phyloP scores from a whole-genome alignment of 768 basidiomycete species.

The Tulasnella sp. region DNA sequence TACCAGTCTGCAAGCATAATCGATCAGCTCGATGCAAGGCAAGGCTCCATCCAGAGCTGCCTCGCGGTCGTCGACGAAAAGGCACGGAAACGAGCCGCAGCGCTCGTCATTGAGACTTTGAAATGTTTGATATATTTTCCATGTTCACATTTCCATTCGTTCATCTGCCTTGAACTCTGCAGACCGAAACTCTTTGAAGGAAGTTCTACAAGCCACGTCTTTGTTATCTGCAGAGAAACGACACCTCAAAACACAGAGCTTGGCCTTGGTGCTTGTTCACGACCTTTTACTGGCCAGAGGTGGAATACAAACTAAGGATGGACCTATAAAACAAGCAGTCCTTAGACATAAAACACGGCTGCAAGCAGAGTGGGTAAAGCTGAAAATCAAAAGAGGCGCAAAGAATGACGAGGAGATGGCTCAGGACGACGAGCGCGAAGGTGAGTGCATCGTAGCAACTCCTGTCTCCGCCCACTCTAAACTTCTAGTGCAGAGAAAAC shows the following conservation, averaged over 20 bases:
- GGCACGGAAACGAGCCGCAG: constrained; percentile 64
- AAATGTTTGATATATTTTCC: constrained; percentile 52
- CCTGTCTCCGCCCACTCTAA: background rate
- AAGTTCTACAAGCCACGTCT: constrained; percentile 55
- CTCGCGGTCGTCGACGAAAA: constrained; percentile 62
- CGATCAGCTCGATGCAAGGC: constrained; percentile 75
- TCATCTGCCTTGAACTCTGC: constrained; percentile 1
- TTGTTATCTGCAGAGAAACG: constrained; percentile 66
- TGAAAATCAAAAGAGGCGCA: constrained; percentile 66
- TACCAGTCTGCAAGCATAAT: constrained; percentile 76
- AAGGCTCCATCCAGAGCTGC: constrained; percentile 87
- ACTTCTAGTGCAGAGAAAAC: constrained; percentile 33
- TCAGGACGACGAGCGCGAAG: constrained; percentile 48
- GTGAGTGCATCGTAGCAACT: constrained; percentile 29
- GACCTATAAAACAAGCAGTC: constrained; percentile 79
- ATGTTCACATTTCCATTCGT: background rate
- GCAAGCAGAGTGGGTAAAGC: constrained; percentile 70
- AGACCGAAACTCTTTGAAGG: constrained; percentile 70
- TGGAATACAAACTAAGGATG: constrained; percentile 88
- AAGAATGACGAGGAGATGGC: constrained; percentile 55
- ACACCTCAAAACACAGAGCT: constrained; percentile 58
- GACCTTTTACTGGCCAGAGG: constrained; percentile 66
- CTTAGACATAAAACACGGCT: constrained; percentile 84
- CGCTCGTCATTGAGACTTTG: constrained; percentile 86
- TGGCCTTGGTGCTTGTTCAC: constrained; percentile 81